These are phyloP conservation scores for Penicillium roqueforti DNA, from an alignment of 495 filamentous ascomycete species.

Conservation along the genomic window DNA sequence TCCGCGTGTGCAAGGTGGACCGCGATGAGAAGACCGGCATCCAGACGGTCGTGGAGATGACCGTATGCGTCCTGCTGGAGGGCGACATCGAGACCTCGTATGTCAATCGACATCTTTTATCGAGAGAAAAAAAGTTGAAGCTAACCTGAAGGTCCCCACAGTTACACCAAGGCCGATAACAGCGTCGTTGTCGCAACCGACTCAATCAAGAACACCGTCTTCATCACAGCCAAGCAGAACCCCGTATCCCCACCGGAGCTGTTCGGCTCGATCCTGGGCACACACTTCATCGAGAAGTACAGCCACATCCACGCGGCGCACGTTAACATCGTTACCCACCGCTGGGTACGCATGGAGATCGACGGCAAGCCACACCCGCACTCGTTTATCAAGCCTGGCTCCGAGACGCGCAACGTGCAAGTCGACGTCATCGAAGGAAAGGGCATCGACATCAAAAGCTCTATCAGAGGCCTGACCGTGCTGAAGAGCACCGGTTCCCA, in stretches of 20 bases:
- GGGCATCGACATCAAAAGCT: slow-evolving; percentile 68
- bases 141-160: slow-evolving; percentile 27
- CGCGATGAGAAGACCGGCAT: slow-evolving; percentile 66
- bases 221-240: slow-evolving; percentile 89
- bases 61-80: slow-evolving; percentile 82
- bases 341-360: slow-evolving; percentile 86
- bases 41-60: slow-evolving; percentile 92
- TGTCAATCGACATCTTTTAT: slow-evolving; percentile 24
- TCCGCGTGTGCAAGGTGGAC: slow-evolving; percentile 93
- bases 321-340: slow-evolving; percentile 75
- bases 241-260: slow-evolving; percentile 91
- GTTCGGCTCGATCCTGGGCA: slow-evolving; percentile 76
- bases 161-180: slow-evolving; percentile 93
- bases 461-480: slow-evolving; percentile 72
- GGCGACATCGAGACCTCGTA: slow-evolving; percentile 88
- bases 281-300: slow-evolving; percentile 87
- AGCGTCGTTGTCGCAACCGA: slow-evolving; percentile 93
- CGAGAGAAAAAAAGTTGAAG: neutral
- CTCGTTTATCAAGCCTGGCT: slow-evolving; percentile 85
- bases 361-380: slow-evolving; percentile 94
- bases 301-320: slow-evolving; percentile 79
- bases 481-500: slow-evolving; percentile 97
- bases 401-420: slow-evolving; percentile 66
- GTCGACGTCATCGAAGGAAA: slow-evolving; percentile 49
- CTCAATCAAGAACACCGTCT: slow-evolving; percentile 96